Percentiles rank a stretch among this genome's conserved stretches.
Evolutionary conservation across 805 yeast genomes (phyloP).

Genomic region (Suhomyces prunicola): DNA sequence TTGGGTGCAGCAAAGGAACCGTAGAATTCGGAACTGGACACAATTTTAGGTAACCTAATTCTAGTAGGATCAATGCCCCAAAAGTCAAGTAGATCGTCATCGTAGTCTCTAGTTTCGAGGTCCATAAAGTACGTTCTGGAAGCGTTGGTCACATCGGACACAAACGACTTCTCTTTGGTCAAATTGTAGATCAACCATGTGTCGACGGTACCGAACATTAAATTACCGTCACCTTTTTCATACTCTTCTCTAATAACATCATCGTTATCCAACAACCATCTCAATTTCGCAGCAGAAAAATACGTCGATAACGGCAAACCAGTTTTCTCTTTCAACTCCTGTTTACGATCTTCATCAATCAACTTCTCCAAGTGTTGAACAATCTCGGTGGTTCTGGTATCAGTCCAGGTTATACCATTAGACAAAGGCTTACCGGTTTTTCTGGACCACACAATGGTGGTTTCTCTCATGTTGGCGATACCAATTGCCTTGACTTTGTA

Average conservation of each 20-base stretch:
- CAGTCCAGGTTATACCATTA: conserved; percentile 95
- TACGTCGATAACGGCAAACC: conserved; percentile 91
- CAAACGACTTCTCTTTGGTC: conserved; percentile 65
- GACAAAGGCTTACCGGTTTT: conserved; percentile 78
- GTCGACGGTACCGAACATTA: conserved; percentile 93
- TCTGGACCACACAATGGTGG: conserved; percentile 84
- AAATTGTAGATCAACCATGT: conserved; percentile 88
- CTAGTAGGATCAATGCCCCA: conserved; percentile 74
- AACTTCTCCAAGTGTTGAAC: conserved; percentile 59
- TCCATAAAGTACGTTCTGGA: conserved; percentile 89
- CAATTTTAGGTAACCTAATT: conserved; percentile 70
- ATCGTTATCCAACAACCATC: conserved; percentile 85
- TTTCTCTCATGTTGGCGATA: conserved; percentile 94
- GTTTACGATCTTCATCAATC: conserved; percentile 53
- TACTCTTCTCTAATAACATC: conserved; percentile 63
- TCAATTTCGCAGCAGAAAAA: conserved; percentile 84
- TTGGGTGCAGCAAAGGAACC: conserved; percentile 69
- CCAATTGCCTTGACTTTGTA: conserved; percentile 74
- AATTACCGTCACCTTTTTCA: conserved; percentile 63
- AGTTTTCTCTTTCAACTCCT: conserved; percentile 57
- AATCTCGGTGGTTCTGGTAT: conserved; percentile 76
- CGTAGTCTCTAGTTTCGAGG: conserved; percentile 71
- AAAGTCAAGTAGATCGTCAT: conserved; percentile 66
- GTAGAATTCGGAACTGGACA: conserved; percentile 72
- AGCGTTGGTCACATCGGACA: conserved; percentile 89